Percentiles rank a stretch among this genome's conserved stretches.
Evolutionary conservation across 2,329 filamentous ascomycete species (phyloP).

Genomic region (Sphaerulina populicola): DNA sequence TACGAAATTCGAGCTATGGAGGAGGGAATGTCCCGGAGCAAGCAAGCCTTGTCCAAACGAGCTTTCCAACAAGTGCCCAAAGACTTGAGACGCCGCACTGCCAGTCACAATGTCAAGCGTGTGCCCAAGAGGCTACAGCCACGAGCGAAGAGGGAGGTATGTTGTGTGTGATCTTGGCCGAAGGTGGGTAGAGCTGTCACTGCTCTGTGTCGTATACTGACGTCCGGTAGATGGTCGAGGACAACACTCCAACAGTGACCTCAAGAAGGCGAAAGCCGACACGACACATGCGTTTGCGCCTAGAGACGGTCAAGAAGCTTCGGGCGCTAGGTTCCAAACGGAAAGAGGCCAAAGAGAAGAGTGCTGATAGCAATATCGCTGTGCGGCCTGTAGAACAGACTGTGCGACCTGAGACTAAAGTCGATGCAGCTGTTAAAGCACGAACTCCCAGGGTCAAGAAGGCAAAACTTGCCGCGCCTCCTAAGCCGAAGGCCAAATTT

Average conservation of each 20-base stretch:
- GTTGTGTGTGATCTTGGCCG: slow-evolving; percentile 10
- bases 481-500: slow-evolving; percentile 59
- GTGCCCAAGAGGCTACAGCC: slow-evolving; percentile 69
- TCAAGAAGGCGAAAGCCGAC: slow-evolving; percentile 53
- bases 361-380: slow-evolving; percentile 21
- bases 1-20: slow-evolving; percentile 84
- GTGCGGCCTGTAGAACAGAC: slow-evolving; percentile 17
- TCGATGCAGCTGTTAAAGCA: slow-evolving; percentile 29
- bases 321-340: slow-evolving; percentile 51
- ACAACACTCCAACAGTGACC: slow-evolving; percentile 79
- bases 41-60: slow-evolving; percentile 54
- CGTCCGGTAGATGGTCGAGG: slow-evolving; percentile 63
- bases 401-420: slow-evolving; percentile 3
- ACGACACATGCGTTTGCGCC: slow-evolving; percentile 51
- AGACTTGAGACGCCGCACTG: slow-evolving; percentile 73
- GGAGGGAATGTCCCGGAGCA: slow-evolving; percentile 68
- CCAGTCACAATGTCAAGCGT: slow-evolving; percentile 88
- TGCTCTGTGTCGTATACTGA: slow-evolving; percentile 15
- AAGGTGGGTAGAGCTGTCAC: slow-evolving; percentile 16
- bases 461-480: slow-evolving; percentile 58
- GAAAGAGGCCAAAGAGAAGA: slow-evolving; percentile 36
- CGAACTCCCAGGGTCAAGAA: slow-evolving; percentile 59
- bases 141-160: slow-evolving; percentile 55
- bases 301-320: slow-evolving; percentile 67
- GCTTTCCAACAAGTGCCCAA: slow-evolving; percentile 89